phyloP scores from a whole-genome alignment of 2,329 filamentous ascomycete species.

The Blastomyces gilchristii region DNA sequence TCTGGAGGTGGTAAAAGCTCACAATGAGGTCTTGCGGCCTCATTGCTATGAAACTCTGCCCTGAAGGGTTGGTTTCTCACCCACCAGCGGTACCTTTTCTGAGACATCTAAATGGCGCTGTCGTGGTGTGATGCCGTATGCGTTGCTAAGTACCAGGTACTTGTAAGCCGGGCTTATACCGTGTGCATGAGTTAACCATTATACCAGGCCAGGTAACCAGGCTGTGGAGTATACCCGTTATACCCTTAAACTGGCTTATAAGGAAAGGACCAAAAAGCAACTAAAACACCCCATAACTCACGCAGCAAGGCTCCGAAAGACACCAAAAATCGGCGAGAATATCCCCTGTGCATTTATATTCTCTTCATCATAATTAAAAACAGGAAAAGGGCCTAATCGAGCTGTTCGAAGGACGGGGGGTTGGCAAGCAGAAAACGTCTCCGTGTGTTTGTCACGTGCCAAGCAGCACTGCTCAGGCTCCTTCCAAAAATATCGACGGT shows the following conservation, averaged over 20 bases:
- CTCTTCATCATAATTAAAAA: neutral
- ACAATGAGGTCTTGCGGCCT: neutral
- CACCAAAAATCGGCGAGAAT: neutral
- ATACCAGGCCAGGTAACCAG: slow-evolving; percentile 4
- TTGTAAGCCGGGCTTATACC: slow-evolving; percentile 8
- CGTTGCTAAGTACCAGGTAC: slow-evolving; percentile 6
- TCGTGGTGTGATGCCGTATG: slow-evolving; percentile 5
- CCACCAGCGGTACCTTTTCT: slow-evolving; percentile 1
- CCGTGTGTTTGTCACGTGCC: neutral
- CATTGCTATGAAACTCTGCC: slow-evolving; percentile 7
- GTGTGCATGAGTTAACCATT: slow-evolving; percentile 2
- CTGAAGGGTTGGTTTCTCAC: slow-evolving; percentile 7
- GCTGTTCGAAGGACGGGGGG: no score
- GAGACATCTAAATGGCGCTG: neutral
- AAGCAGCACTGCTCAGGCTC: neutral
- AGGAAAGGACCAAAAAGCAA: no score
- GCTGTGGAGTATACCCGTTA: neutral
- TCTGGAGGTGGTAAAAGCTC: slow-evolving; percentile 1
- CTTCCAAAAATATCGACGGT: neutral
- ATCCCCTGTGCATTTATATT: neutral
- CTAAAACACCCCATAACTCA: neutral
- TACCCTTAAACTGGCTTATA: neutral
- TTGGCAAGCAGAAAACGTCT: neutral
- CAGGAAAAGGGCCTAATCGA: neutral
- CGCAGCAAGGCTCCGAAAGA: neutral